phyloP scores from a whole-genome alignment of 2,329 filamentous ascomycete genomes.

The Dothiorella sarmentorum region DNA sequence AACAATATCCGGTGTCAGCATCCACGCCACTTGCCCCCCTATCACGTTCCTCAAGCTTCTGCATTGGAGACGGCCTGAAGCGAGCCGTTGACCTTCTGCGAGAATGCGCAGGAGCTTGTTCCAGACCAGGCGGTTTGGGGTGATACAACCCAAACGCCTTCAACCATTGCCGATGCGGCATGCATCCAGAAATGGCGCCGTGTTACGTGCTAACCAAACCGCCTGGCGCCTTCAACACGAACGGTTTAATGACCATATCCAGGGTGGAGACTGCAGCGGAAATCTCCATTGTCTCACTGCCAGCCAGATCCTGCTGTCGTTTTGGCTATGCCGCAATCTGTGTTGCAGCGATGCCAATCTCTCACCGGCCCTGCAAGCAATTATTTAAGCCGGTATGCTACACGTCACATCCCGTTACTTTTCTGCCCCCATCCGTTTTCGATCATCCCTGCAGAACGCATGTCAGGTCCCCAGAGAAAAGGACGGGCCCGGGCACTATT shows the following conservation, averaged over 20 bases:
- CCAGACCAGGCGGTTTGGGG: not conserved
- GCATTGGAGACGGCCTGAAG: constrained; percentile 9
- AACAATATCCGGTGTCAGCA: not conserved
- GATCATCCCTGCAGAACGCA: constrained; percentile 12
- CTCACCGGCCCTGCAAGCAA: constrained; percentile 9
- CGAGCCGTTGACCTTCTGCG: constrained; percentile 1
- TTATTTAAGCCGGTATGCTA: constrained; percentile 2
- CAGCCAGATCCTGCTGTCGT: not conserved
- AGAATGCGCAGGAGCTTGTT: not conserved
- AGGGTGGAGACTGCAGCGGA: not conserved
- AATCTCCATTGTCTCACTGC: not conserved
- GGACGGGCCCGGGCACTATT: constrained; percentile 2
- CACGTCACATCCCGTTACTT: not conserved
- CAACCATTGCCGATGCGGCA: constrained; percentile 9
- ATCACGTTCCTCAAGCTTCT: not conserved
- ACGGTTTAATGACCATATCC: not conserved
- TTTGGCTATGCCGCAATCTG: not conserved
- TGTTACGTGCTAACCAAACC: constrained; percentile 1
- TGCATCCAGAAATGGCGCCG: constrained; percentile 1
- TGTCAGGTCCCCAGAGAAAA: not conserved
- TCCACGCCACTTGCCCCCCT: constrained; percentile 1
- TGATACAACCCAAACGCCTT: not conserved
- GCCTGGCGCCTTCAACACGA: not conserved
- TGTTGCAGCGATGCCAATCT: constrained; percentile 13
- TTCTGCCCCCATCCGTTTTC: not conserved